Evolutionary conservation across 1,284 basidiomycete species (phyloP), one percentile per base, ranked within the genome.

Genomic region (Naganishia cerealis): DNA sequence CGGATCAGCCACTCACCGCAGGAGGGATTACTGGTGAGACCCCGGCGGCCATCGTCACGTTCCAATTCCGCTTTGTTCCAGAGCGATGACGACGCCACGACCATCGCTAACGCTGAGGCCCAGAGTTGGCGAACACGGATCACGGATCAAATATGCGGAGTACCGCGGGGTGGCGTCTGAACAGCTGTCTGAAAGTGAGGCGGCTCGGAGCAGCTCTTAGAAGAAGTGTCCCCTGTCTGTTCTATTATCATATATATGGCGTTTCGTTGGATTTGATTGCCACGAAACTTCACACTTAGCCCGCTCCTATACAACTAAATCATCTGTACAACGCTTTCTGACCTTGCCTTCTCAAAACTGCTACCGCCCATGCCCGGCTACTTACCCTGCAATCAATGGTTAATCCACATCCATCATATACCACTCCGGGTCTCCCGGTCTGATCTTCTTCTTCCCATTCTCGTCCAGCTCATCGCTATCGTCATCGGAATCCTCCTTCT

Each of bases 401-500:
- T 40, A 63, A 43, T 67, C 72, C 72, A 73, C 66, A 67, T 71
- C 71, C 70, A 72, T 73, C 72, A 75, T 75, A 66, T 71, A 71
- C 67, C 67, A 71, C 46, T 71, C 70, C 43, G 53, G 57, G 42
- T 65, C 62, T 5, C 70, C 70, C 72, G 50, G 70, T 69, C 67
- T 75, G 72, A 50, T 71, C 73, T 62, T 76, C 73, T n/a, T 71
- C 71, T 46, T 74, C 70, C 24, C 70, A 53, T 68, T 59, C 43
- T 71, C 70, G 26, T 71, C 70, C 52, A 76, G 75, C 5, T 80
- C 76, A 13, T 77, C 74, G 12, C 73, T 76, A 9, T 76, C 73
- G 26, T 78, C 78, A 8, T 77, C 75, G 2, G 71, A 70, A 16
- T 71, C 71, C 68, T 75, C 74, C 68, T 79, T 79, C 73, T 74